Evolutionary conservation across 352 stramenopile genomes (phyloP).

Genomic region (Phytopythium cucurbitacearum): DNA sequence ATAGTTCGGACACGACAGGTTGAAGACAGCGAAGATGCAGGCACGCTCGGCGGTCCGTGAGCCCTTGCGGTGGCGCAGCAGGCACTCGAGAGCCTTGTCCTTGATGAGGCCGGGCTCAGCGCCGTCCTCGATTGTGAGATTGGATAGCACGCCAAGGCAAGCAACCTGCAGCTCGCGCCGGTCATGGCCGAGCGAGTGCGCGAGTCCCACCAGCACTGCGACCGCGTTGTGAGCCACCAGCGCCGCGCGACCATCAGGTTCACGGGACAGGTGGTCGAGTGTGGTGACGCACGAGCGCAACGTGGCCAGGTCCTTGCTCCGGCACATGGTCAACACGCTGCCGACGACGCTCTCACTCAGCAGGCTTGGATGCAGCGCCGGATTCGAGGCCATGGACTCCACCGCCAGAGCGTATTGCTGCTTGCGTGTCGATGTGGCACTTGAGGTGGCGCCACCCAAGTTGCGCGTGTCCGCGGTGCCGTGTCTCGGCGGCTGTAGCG

Average conservation of each 20-base stretch:
- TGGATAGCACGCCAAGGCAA: constrained; percentile 51
- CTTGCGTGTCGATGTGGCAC: constrained; percentile 23
- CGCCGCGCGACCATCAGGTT: constrained; percentile 36
- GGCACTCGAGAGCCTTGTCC: constrained; percentile 63
- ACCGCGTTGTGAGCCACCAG: constrained; percentile 54
- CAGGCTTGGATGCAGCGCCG: constrained; percentile 37
- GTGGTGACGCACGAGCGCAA: constrained; percentile 49
- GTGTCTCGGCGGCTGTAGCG: constrained; percentile 7
- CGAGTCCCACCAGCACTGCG: constrained; percentile 29
- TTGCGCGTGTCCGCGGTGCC: not conserved
- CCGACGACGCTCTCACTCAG: constrained; percentile 57
- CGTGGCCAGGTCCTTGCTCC: constrained; percentile 55
- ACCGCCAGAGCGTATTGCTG: constrained; percentile 60
- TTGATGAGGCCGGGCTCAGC: constrained; percentile 64
- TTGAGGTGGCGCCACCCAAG: not conserved
- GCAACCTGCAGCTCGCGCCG: constrained; percentile 34
- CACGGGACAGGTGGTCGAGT: constrained; percentile 47
- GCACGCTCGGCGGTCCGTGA: constrained; percentile 30
- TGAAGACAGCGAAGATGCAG: constrained; percentile 55
- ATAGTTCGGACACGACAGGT: constrained; percentile 59
- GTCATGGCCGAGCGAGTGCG: constrained; percentile 15
- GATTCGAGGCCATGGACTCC: constrained; percentile 64
- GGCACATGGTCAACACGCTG: constrained; percentile 51
- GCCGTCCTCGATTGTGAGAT: constrained; percentile 71
- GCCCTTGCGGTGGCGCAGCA: constrained; percentile 45